These are phyloP conservation scores for Stephanodiscus triporus DNA, from an alignment of 108 stramenopile genomes.

Conservation along the genomic window DNA sequence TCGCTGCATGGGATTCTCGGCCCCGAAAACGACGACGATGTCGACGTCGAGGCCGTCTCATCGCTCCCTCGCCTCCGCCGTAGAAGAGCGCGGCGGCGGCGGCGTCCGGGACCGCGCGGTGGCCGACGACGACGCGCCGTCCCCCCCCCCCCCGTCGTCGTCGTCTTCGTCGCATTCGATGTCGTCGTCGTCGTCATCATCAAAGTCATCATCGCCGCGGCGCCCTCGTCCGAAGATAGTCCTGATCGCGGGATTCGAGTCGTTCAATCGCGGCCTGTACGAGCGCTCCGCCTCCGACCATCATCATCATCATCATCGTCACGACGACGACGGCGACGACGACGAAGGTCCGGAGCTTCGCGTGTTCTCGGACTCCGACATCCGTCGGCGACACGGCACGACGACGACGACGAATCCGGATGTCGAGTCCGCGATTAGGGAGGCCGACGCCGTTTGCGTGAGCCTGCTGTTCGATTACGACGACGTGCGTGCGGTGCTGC, in stretches of 20 bases:
- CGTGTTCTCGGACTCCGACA: conserved; percentile 76
- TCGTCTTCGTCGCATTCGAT: background rate
- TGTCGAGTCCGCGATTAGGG: conserved; percentile 59
- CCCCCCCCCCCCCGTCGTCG: background rate
- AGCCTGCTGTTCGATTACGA: conserved; percentile 83
- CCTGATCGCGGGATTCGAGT: conserved; percentile 89
- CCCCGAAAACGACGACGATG: too few species aligned
- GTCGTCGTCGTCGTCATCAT: background rate
- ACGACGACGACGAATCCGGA: conserved; percentile 37
- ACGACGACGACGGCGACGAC: too few species aligned
- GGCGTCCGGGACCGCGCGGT: too few species aligned
- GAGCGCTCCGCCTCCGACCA: too few species aligned
- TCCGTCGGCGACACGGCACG: conserved; percentile 29
- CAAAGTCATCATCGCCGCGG: background rate
- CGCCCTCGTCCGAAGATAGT: conserved; percentile 72
- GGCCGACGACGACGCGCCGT: background rate
- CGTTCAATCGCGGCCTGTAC: conserved; percentile 85
- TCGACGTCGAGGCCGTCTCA: too few species aligned
- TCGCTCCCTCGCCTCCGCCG: too few species aligned
- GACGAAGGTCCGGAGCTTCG: too few species aligned
- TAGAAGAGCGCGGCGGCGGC: too few species aligned
- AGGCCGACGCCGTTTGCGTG: conserved; percentile 79
- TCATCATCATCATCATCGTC: too few species aligned
- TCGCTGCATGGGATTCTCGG: too few species aligned
- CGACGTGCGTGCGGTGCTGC: conserved; percentile 38